Base-by-base conservation (phyloP, 2,329 filamentous ascomycete species). In the Cladosporium sp. region DNA sequence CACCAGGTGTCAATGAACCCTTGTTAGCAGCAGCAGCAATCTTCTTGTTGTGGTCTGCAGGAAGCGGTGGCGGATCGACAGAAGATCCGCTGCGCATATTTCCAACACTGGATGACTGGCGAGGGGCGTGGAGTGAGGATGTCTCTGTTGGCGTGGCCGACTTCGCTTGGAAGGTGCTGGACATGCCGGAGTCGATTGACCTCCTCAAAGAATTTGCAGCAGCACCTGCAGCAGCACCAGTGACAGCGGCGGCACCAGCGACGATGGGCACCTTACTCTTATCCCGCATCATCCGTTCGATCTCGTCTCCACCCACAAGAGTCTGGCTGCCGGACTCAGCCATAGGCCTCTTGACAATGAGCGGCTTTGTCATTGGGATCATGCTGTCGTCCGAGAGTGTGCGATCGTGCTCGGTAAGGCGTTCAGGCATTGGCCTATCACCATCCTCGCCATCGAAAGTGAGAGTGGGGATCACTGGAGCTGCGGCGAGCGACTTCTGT, bases 261-360 rank as follows among this genome's bases (percentile, higher is more conserved):
- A 38, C 27, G 13, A 43, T 38, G 22, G 52, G 32, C 34, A 51
- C 39, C 17, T 43, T 40, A 53, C 56, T 66, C 59, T 80, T 82
- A 48, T 77, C 75, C 57, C 79, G 78, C 50, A 95, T 70, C 62
- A 96, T 77, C 50, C 82, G 79, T 58, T 96, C 90, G 56, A 96
- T 89, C 50, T 86, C 84, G 43, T 86, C 81, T 0, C 88, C 81
- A n/a, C 89, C 95, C 24, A 96, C 75, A 34, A 85, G 78, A 19
- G 91, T 96, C 70, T 96, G 92, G 12, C 87, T 86, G 47, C 84
- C 81, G 58, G 86, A 85, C 61, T 95, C 89, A 17, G 76, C 47
- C 58, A 63, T 61, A 3, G 54, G 50, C 37, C 52, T 56, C 47
- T 55, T 55, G 19, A 50, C 44, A 18, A 51, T 48, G 15, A 48